phyloP scores from a whole-genome alignment of 257 asterid genomes.

The Nicotiana sylvestris region DNA sequence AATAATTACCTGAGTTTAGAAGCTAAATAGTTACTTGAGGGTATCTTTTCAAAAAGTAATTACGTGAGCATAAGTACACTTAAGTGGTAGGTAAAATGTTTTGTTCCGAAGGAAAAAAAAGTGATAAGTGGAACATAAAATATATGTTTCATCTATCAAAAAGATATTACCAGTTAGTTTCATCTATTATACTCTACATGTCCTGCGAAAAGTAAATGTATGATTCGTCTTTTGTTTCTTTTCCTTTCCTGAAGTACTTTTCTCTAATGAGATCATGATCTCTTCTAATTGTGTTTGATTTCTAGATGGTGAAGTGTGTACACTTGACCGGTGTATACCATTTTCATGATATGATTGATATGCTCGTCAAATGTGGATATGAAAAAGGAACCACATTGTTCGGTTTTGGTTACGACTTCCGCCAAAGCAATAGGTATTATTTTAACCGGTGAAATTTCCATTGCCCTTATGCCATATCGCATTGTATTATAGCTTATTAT shows the following conservation, averaged over 20 bases:
- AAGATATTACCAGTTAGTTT: not conserved
- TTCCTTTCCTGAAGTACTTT: not conserved
- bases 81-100: not conserved
- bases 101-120: too few relatives aligned
- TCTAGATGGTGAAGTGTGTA: slow-evolving; percentile 68
- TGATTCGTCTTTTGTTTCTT: not conserved
- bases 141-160: not conserved
- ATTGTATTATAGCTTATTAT: not conserved
- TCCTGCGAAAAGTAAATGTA: not conserved
- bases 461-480: not conserved
- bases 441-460: slow-evolving; percentile 19
- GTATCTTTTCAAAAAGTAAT: too few relatives aligned
- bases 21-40: not conserved
- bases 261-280: slow-evolving; percentile 9
- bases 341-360: slow-evolving; percentile 89
- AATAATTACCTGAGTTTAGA: not conserved
- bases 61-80: not conserved
- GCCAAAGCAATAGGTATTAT: slow-evolving; percentile 87
- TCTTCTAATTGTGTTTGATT: slow-evolving; percentile 14
- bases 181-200: not conserved
- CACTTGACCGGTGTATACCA: slow-evolving; percentile 66
- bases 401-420: slow-evolving; percentile 92
- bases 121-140: not conserved
- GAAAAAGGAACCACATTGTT: slow-evolving; percentile 84
- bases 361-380: slow-evolving; percentile 96